A percentile compares a stretch with the other conserved stretches of the same genome.
Evolutionary conservation across 768 basidiomycete species (phyloP).

Genomic region (Kwoniella bestiolae): DNA sequence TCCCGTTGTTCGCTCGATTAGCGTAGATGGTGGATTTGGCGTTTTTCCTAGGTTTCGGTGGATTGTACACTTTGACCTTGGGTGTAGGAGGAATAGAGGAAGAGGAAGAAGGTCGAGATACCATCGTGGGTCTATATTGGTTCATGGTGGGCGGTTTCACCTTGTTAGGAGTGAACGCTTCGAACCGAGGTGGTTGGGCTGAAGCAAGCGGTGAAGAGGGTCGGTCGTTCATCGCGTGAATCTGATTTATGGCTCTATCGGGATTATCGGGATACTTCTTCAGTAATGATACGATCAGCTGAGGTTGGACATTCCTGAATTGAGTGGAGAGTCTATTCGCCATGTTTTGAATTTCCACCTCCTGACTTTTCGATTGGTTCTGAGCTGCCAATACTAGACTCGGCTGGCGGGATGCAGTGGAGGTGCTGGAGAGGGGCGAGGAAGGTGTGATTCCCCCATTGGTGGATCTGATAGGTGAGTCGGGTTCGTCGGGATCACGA

Average conservation of each 20-base stretch:
- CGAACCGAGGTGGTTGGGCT: constrained; percentile 2
- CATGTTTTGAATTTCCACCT: not conserved
- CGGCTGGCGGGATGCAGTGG: constrained; percentile 16
- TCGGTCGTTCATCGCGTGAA: constrained; percentile 14
- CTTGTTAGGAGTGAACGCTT: constrained; percentile 9
- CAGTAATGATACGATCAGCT: constrained; percentile 4
- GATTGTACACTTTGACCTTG: not conserved
- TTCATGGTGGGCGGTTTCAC: not conserved
- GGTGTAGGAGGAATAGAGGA: constrained; percentile 7
- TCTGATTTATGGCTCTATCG: constrained; percentile 31
- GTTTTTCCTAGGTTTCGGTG: constrained; percentile 44
- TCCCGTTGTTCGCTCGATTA: constrained; percentile 34
- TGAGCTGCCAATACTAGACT: constrained; percentile 35
- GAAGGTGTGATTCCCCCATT: not conserved
- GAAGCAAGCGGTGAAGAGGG: constrained; percentile 1
- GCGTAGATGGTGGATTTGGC: constrained; percentile 53
- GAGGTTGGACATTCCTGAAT: constrained; percentile 21
- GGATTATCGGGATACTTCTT: constrained; percentile 12
- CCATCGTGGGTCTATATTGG: constrained; percentile 12
- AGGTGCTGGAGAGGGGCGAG: constrained; percentile 8
- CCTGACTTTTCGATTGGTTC: constrained; percentile 17
- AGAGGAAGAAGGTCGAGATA: constrained; percentile 5
- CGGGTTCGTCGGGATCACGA: constrained; percentile 35
- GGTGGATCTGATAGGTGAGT: constrained; percentile 29
- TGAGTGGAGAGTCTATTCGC: constrained; percentile 8